Evolutionary conservation across 2,329 filamentous ascomycete genomes (phyloP).

Genomic region (Trichoderma koningiopsis): DNA sequence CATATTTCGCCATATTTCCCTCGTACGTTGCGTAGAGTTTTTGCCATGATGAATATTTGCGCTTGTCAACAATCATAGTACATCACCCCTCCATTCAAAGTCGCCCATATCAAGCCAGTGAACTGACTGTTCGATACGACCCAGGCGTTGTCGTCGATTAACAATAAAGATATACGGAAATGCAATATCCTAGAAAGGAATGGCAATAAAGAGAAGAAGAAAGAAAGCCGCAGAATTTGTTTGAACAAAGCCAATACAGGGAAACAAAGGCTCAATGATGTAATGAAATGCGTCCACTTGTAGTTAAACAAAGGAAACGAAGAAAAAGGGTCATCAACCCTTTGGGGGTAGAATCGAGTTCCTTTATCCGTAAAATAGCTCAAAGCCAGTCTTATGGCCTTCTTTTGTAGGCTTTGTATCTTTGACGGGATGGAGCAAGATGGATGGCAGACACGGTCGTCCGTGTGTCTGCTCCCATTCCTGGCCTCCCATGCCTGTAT

Average conservation of each 20-base stretch:
- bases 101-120: neutral
- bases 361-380: constrained; percentile 42
- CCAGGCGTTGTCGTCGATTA: neutral
- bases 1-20: constrained; percentile 28
- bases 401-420: constrained; percentile 55
- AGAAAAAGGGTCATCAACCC: neutral
- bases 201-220: constrained; percentile 4
- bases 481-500: constrained; percentile 55
- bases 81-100: constrained; percentile 24
- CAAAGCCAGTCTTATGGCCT: constrained; percentile 44
- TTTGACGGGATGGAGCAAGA: constrained; percentile 63
- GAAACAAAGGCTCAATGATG: neutral
- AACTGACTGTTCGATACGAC: neutral
- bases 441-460: constrained; percentile 59
- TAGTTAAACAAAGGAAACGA: neutral
- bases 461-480: constrained; percentile 60
- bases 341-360: neutral
- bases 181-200: constrained; percentile 25
- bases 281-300: neutral
- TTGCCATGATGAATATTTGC: constrained; percentile 29
- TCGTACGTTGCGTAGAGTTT: constrained; percentile 27
- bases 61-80: constrained; percentile 29
- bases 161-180: constrained; percentile 13
- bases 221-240: neutral
- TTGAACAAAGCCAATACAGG: neutral